Base-by-base conservation (phyloP, 2,329 filamentous ascomycete species). In the Colletotrichum sp. region DNA sequence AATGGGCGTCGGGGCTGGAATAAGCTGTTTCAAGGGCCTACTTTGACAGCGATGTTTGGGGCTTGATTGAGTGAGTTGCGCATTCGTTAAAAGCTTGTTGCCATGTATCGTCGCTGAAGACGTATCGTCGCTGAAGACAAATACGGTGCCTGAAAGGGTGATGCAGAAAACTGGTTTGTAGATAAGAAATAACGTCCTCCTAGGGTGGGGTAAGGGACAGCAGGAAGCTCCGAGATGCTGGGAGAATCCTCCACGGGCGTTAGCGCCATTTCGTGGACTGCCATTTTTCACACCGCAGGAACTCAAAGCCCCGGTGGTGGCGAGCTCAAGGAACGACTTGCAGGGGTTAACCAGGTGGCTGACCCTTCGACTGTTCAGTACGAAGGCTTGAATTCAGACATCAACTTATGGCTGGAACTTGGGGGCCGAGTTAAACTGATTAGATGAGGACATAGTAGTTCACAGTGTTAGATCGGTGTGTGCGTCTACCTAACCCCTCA, bases 191-290 rank as follows among this genome's bases (percentile, higher is more conserved):
- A 58, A 48, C 58, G 30, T 52, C 52, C 48, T 61, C 7, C 18
- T 61, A n/a, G 18, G 18, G n/a, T 48, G 62, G 69, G 62, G 73
- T 26, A 21, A 75, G 56, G 70, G 70, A 65, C 64, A 62, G 52
- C 30, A 72, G 34, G 70, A 76, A 76, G 21, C 32, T 34, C 28
- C 70, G 38, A 73, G 70, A 76, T 38, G 34, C 21, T 30, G 21
- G 73, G 64, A 73, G 73, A 76, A 76, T 30, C 56, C 38, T 73
- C 70, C 18, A 32, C 12, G 10, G 43, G 43, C 43, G n/a, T 48
- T 48, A 48, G 43, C 43, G 43, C 43, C 43, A 21, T 48, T 48
- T 48, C 43, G 12, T 21, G 9, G n/a, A 48, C 43, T n/a, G 43
- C 16, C 43, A 28, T n/a, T 56, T 56, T 56, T 15, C 21, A 28